Conservation (phyloP, 1,284 basidiomycete genomes). For the Sporisorium reilianum region DNA sequence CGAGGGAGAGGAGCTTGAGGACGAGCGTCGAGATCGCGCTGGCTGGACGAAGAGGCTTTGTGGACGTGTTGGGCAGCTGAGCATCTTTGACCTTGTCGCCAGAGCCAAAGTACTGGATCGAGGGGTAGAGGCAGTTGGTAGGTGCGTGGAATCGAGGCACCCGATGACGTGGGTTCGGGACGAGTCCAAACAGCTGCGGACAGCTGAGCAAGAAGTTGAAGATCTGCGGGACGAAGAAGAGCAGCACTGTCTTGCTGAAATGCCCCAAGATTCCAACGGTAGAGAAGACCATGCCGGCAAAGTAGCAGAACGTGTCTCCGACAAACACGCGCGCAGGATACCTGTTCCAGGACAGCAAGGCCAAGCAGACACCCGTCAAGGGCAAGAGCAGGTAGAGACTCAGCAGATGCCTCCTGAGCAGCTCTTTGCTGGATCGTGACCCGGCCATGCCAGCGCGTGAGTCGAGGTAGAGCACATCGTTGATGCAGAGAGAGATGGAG, state of each 20-base stretch:
- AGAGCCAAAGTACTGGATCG: conserved; percentile 44
- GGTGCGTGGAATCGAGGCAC: conserved; percentile 75
- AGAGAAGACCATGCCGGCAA: conserved; percentile 75
- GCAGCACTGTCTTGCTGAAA: conserved; percentile 93
- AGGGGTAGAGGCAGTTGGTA: conserved; percentile 47
- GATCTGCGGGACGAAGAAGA: conserved; percentile 98
- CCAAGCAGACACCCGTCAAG: conserved; percentile 86
- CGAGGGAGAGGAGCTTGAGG: conserved; percentile 27
- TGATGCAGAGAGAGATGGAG: conserved; percentile 86
- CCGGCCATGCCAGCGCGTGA: conserved; percentile 41
- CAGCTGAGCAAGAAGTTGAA: conserved; percentile 96
- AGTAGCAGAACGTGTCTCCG: conserved; percentile 97
- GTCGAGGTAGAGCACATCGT: conserved; percentile 83
- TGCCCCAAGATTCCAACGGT: conserved; percentile 75
- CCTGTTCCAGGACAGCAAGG: conserved; percentile 73
- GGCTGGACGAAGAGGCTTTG: conserved; percentile 15
- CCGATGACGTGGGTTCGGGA: conserved; percentile 92
- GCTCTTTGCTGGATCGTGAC: conserved; percentile 71
- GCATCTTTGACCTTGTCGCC: not conserved
- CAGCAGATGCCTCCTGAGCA: conserved; percentile 91
- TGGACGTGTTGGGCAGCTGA: conserved; percentile 22
- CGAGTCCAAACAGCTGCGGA: conserved; percentile 92
- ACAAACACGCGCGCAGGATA: conserved; percentile 95
- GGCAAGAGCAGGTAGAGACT: conserved; percentile 97
- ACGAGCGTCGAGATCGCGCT: conserved; percentile 16